Evolutionary conservation across 257 asterid species (phyloP), one percentile per base, ranked within the genome.

Genomic region (Eucommia ulmoides): DNA sequence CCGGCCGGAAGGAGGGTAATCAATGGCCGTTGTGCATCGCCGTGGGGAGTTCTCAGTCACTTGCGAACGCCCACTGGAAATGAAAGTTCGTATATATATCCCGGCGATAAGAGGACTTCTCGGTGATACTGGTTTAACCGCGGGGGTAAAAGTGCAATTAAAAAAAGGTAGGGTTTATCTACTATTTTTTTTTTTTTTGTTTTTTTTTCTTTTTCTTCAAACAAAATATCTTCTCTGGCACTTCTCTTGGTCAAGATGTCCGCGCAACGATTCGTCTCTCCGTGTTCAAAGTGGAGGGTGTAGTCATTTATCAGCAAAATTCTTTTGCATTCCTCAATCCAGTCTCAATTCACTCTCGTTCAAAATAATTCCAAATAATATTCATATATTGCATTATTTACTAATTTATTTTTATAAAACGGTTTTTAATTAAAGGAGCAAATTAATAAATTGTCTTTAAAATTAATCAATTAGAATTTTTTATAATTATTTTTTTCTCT

Each of bases 1-100:
- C 48, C 48, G 45, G 53, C n/a, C n/a, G 47, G 15, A 50, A 49
- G 22, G 3, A 33, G 26, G 19, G 6, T 16, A 51, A 42, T 33
- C 63, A 51, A 45, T 47, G 64, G 64, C 52, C 22, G 55, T 20
- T 2, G 22, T 8, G 50, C 49, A 6, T 38, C n/a, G n/a, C n/a
- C n/a, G n/a, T n/a, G n/a, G n/a, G n/a, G n/a, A n/a, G n/a, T 54
- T 41, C n/a, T 35, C 3, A 9, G 11, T 3, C n/a, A 10, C 44
- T 35, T 18, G 44, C 44, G 9, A 35, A 18, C 1, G 16, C 11
- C n/a, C 44, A 29, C 44, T 4, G 44, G n/a, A 10, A 35, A 11
- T 35, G 14, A 10, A 3, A 4, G 3, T 35, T 11, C 2, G 9
- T n/a, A n/a, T n/a, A 9, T 35, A 35, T 35, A 35, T 15, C 44